phyloP scores from a whole-genome alignment of 768 basidiomycete species.

The Lentinula aciculospora region DNA sequence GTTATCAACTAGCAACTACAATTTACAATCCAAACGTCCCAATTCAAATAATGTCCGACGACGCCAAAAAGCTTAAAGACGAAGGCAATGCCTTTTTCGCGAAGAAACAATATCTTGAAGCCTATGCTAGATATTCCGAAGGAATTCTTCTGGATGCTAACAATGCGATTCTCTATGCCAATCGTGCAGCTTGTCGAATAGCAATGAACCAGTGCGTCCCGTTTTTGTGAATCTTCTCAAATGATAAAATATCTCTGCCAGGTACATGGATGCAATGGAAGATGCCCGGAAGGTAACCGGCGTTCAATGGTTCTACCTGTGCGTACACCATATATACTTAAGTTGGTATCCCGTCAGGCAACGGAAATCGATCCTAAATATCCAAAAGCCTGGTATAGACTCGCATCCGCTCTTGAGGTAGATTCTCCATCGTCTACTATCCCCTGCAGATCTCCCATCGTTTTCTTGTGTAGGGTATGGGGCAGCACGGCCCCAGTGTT shows the following conservation, averaged over 20 bases:
- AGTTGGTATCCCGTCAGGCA: constrained; percentile 10
- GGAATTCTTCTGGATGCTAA: constrained; percentile 12
- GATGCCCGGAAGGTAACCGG: constrained; percentile 15
- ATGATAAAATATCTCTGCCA: not conserved
- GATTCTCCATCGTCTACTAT: not conserved
- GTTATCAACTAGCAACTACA: no score
- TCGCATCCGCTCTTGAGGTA: constrained; percentile 15
- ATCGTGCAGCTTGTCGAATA: constrained; percentile 16
- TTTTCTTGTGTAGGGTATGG: not conserved
- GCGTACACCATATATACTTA: not conserved
- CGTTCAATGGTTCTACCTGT: not conserved
- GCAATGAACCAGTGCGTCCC: constrained; percentile 9
- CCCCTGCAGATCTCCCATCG: not conserved
- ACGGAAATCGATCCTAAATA: constrained; percentile 17
- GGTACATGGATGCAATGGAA: constrained; percentile 11
- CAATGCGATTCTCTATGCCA: constrained; percentile 16
- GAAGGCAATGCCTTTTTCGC: constrained; percentile 17
- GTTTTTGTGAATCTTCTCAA: not conserved
- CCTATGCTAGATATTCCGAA: constrained; percentile 9
- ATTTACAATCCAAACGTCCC: no score
- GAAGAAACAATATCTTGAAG: constrained; percentile 11
- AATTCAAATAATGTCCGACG: not conserved
- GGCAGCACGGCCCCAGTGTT: not conserved
- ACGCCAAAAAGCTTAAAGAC: constrained; percentile 10
- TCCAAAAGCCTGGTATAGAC: constrained; percentile 14